Evolutionary conservation across 176 grass and related monocot species (phyloP), one percentile per base, ranked within the genome.

Genomic region (Oryza glaberrima): DNA sequence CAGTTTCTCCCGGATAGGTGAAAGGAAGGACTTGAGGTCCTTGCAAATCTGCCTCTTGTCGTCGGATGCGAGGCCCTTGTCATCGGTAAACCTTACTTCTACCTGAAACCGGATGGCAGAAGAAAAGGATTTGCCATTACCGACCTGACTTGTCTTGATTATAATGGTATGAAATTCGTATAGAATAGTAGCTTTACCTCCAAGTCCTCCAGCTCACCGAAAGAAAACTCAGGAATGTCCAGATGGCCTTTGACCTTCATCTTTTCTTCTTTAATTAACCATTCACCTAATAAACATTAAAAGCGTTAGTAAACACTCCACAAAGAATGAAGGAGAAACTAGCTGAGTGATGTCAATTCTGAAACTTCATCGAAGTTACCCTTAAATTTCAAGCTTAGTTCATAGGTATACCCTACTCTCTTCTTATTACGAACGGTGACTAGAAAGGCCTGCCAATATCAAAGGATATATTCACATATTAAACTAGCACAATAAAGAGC

Each of bases 371-470:
- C 6, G 2, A 49, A 28, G 73, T 10, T 92, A 99, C 96, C 96
- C 84, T 89, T 88, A 68, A 99, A 92, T 89, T 72, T 91, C 76
- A 99, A 82, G 87, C 79, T 94, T 41, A 99, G 70, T 23, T 99
- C 96, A 83, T 99, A 99, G 75, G 87, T 90, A 90, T 99, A 99
- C 10, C 94, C 92, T 52, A 99, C 93, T 80, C 92, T 94, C 85
- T 94, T 99, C 88, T 96, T 99, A 80, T 99, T 96, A 40, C 96
- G 89, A 17, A 99, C 96, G 5, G 76, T 99, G 20, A 99, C 88
- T 11, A 92, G 78, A 79, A 89, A 99, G 67, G 96, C 93, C 96
- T 99, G 86, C 26, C 15, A 25, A 87, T 5, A 80, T 67, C 60
- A 11, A 48, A 52, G 67, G 75, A 61, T 36, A 85, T 28, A 58